These are phyloP conservation scores for Kazachstania africana DNA, from an alignment of 805 yeast species.

Conservation along the genomic window DNA sequence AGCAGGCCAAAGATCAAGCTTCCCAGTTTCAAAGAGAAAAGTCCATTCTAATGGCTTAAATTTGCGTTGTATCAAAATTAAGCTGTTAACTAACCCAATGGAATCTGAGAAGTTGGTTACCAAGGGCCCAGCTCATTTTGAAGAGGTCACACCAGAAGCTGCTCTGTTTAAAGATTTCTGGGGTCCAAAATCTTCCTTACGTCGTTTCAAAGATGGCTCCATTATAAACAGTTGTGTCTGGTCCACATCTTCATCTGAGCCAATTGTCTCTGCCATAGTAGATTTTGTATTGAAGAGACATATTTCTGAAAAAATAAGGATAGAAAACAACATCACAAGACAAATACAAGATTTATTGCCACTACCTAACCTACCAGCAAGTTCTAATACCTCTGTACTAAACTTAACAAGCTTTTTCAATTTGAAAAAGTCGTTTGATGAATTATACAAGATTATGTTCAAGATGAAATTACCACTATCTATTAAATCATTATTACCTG, in stretches of 20 bases:
- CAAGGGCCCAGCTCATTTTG: slow-evolving; percentile 66
- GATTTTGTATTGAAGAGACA: slow-evolving; percentile 55
- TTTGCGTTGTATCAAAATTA: slow-evolving; percentile 36
- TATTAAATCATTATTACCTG: slow-evolving; percentile 60
- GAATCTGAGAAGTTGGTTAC: slow-evolving; percentile 76
- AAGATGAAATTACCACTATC: slow-evolving; percentile 55
- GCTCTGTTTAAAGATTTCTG: slow-evolving; percentile 70
- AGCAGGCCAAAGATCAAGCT: slow-evolving; percentile 19
- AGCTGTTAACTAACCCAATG: slow-evolving; percentile 55
- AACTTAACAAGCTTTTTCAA: slow-evolving; percentile 33
- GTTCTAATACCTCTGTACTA: slow-evolving; percentile 39
- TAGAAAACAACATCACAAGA: slow-evolving; percentile 26
- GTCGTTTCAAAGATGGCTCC: slow-evolving; percentile 88
- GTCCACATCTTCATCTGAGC: slow-evolving; percentile 44
- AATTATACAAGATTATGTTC: slow-evolving; percentile 39
- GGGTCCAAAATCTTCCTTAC: slow-evolving; percentile 76
- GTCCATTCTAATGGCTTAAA: slow-evolving; percentile 26
- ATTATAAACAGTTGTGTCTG: slow-evolving; percentile 88
- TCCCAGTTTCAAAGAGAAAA: slow-evolving; percentile 40
- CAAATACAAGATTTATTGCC: slow-evolving; percentile 45
- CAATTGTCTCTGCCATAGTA: slow-evolving; percentile 54
- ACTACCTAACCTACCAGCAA: slow-evolving; percentile 46
- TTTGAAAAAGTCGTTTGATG: slow-evolving; percentile 44
- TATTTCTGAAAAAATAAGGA: slow-evolving; percentile 32
- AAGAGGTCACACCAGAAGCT: slow-evolving; percentile 41